These are phyloP conservation scores for Fabrea salina DNA, from an alignment of 169 alveolate species.

Conservation along the genomic window DNA sequence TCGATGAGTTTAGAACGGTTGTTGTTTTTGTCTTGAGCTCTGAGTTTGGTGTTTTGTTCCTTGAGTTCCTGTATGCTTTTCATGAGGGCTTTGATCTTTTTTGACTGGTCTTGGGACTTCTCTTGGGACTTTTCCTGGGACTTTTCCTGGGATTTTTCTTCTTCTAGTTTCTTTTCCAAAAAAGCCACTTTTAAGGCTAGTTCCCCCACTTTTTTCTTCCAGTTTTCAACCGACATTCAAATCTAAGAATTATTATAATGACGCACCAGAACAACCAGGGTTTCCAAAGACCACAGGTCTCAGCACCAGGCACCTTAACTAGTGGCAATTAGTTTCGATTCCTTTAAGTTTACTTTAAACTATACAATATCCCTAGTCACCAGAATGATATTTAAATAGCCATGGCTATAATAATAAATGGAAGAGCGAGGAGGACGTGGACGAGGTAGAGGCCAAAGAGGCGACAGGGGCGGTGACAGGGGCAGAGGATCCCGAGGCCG, in stretches of 20 bases:
- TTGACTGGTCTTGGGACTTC: background rate
- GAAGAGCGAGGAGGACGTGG: slow-evolving; percentile 16
- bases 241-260: no score
- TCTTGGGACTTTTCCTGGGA: slow-evolving; percentile 15
- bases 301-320: no score
- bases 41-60: background rate
- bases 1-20: slow-evolving; percentile 28
- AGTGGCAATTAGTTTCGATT: no score
- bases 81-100: slow-evolving; percentile 28
- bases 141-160: background rate
- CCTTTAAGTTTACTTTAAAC: no score
- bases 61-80: slow-evolving; percentile 9
- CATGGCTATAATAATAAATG: background rate
- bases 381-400: no score
- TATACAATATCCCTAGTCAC: no score
- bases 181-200: background rate
- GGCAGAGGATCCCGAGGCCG: no score
- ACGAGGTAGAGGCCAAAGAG: slow-evolving; percentile 18
- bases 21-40: slow-evolving; percentile 5
- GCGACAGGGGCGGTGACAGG: slow-evolving; percentile 31
- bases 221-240: slow-evolving; percentile 10
- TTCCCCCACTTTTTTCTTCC: slow-evolving; percentile 7
- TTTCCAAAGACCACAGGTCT: no score
- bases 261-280: no score
- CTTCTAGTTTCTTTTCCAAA: background rate